Evolutionary conservation across 768 basidiomycete species (phyloP).

Genomic region (Lentinus tigrinus): DNA sequence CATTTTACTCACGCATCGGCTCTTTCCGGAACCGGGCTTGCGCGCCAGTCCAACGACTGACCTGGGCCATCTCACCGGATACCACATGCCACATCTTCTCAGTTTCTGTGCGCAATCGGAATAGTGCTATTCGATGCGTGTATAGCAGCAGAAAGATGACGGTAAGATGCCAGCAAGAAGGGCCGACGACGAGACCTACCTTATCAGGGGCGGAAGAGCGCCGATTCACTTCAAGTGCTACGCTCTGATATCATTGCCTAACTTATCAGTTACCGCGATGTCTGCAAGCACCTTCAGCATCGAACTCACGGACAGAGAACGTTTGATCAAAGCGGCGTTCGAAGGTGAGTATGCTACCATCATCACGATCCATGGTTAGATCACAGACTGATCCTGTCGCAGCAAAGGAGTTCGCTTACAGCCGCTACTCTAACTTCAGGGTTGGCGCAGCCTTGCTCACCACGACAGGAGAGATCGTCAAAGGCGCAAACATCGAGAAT

Average conservation of each 20-base stretch:
- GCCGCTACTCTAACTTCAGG: slow-evolving; percentile 87
- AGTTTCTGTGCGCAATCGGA: too few relatives aligned
- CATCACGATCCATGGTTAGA: not conserved
- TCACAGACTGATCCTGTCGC: not conserved
- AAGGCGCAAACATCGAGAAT: slow-evolving; percentile 92
- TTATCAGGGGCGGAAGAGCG: not conserved
- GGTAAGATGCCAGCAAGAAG: too few relatives aligned
- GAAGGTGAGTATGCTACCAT: slow-evolving; percentile 42
- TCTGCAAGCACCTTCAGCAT: slow-evolving; percentile 27
- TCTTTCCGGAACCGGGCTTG: slow-evolving; percentile 5
- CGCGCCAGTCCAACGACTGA: not conserved
- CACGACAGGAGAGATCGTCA: slow-evolving; percentile 67
- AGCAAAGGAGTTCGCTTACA: slow-evolving; percentile 76
- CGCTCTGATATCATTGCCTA: too few relatives aligned
- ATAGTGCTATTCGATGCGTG: too few relatives aligned
- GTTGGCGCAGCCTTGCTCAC: slow-evolving; percentile 87
- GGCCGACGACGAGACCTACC: not conserved
- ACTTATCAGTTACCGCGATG: slow-evolving; percentile 9
- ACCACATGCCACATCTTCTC: too few relatives aligned
- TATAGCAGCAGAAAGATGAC: too few relatives aligned
- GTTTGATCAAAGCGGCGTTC: slow-evolving; percentile 55
- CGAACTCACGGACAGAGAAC: slow-evolving; percentile 43
- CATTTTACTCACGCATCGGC: slow-evolving; percentile 18
- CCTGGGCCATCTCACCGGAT: too few relatives aligned
- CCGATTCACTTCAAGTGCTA: not conserved